A percentile compares a stretch with the other conserved stretches of the same genome.
Evolutionary conservation across 1,139 yeast genomes (phyloP).

Genomic region (Magnusiomyces suaveolens): DNA sequence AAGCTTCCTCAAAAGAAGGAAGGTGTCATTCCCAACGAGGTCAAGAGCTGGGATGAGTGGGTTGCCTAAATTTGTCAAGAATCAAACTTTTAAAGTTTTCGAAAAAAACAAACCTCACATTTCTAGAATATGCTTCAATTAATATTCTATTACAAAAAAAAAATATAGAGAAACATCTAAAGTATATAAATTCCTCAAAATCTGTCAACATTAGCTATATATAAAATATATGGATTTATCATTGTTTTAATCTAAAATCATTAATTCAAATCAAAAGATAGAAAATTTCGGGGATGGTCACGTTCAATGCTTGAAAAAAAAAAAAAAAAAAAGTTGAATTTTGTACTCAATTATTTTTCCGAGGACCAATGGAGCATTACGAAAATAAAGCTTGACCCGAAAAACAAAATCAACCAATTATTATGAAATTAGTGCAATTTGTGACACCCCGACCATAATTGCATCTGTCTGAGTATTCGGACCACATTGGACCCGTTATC

Average conservation of each 20-base stretch:
- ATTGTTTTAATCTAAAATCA: too few species aligned
- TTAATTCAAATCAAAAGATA: too few species aligned
- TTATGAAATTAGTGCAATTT: neutral
- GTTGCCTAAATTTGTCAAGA: constrained; percentile 85
- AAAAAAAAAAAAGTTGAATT: neutral
- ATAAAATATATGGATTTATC: too few species aligned
- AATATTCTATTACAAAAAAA: neutral
- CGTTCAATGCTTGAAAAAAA: too few species aligned
- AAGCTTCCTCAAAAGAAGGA: constrained; percentile 47
- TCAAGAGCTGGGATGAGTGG: constrained; percentile 91
- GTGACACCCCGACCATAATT: neutral
- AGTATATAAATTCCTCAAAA: neutral
- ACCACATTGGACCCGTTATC: too few species aligned
- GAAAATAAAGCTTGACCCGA: neutral
- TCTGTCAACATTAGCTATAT: too few species aligned
- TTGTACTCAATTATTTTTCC: neutral
- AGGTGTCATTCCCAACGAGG: constrained; percentile 69
- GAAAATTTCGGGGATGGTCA: too few species aligned
- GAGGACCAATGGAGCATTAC: neutral
- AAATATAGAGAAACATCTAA: constrained; percentile 1
- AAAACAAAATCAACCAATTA: neutral
- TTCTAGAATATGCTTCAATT: neutral
- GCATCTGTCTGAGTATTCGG: neutral
- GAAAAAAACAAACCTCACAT: neutral
- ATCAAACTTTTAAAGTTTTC: neutral